phyloP scores from a whole-genome alignment of 768 basidiomycete genomes.

The Kwoniella newhampshirensis region DNA sequence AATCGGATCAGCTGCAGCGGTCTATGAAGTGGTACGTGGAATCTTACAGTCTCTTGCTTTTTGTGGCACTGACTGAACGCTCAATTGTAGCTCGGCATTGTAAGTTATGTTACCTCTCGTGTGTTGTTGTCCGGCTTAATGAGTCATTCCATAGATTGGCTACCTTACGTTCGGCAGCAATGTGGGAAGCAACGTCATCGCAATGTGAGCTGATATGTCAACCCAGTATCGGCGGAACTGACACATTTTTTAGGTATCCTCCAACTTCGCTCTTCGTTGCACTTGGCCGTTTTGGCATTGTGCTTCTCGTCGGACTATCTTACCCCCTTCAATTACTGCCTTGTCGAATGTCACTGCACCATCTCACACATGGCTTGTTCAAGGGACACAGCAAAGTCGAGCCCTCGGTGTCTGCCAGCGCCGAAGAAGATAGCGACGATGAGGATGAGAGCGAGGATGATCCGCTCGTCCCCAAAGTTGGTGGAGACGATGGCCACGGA shows the following conservation, averaged over 20 bases:
- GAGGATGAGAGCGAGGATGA: constrained; percentile 45
- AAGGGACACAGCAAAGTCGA: background rate
- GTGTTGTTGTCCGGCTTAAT: constrained; percentile 43
- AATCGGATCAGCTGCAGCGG: constrained; percentile 76
- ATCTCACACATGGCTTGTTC: constrained; percentile 30
- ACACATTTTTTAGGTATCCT: constrained; percentile 44
- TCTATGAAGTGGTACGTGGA: constrained; percentile 77
- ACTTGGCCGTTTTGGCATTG: constrained; percentile 87
- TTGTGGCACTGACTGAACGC: constrained; percentile 17
- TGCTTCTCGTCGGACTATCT: constrained; percentile 82
- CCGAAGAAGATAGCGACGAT: constrained; percentile 39
- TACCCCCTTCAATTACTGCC: constrained; percentile 95
- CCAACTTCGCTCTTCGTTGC: constrained; percentile 85
- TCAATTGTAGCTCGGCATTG: constrained; percentile 34
- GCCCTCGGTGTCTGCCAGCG: no score
- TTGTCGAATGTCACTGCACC: constrained; percentile 85
- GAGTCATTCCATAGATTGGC: constrained; percentile 55
- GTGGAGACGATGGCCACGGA: constrained; percentile 19
- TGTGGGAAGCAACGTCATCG: constrained; percentile 88
- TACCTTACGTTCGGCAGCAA: constrained; percentile 92
- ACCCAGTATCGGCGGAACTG: constrained; percentile 52
- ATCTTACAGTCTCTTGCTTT: background rate
- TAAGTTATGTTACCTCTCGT: no score
- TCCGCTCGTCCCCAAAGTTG: constrained; percentile 30
- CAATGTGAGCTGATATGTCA: constrained; percentile 78